phyloP scores from a whole-genome alignment of 148 eudicot species.

The Selenicereus undatus region DNA sequence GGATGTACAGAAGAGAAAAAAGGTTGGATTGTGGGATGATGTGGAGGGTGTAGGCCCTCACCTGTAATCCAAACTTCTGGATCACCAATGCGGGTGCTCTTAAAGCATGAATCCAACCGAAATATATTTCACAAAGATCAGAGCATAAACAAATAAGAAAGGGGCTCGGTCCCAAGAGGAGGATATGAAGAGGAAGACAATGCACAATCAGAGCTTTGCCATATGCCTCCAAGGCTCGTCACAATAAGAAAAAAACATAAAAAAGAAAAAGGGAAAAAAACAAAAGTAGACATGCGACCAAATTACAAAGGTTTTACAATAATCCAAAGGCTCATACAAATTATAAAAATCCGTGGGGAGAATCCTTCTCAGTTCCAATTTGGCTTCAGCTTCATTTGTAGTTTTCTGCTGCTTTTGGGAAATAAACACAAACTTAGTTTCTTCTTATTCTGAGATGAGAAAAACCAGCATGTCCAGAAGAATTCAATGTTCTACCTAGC shows the following conservation, averaged over 20 bases:
- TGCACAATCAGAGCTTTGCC: neutral
- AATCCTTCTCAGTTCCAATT: neutral
- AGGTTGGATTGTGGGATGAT: too few species aligned
- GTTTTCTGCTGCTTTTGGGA: constrained; percentile 2
- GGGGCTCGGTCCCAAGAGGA: neutral
- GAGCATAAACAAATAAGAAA: neutral
- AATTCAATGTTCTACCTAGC: constrained; percentile 12
- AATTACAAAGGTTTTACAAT: constrained; percentile 12
- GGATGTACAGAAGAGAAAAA: too few species aligned
- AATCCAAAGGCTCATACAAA: constrained; percentile 12
- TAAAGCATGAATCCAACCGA: too few species aligned
- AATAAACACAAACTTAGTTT: constrained; percentile 11
- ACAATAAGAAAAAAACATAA: neutral
- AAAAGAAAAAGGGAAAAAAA: neutral
- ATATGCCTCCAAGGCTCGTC: neutral
- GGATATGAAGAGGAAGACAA: neutral
- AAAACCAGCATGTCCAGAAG: constrained; percentile 2
- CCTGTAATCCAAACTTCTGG: too few species aligned
- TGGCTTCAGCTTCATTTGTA: constrained; percentile 11
- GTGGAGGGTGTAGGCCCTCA: too few species aligned
- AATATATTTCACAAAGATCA: too few species aligned
- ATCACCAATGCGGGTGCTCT: too few species aligned
- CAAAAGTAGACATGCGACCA: neutral
- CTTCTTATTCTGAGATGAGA: constrained; percentile 18
- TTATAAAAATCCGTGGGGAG: constrained; percentile 4